Percentiles rank a stretch among this genome's conserved stretches.
phyloP scores from a whole-genome alignment of 768 basidiomycete species.

The Chalciporus chontae region DNA sequence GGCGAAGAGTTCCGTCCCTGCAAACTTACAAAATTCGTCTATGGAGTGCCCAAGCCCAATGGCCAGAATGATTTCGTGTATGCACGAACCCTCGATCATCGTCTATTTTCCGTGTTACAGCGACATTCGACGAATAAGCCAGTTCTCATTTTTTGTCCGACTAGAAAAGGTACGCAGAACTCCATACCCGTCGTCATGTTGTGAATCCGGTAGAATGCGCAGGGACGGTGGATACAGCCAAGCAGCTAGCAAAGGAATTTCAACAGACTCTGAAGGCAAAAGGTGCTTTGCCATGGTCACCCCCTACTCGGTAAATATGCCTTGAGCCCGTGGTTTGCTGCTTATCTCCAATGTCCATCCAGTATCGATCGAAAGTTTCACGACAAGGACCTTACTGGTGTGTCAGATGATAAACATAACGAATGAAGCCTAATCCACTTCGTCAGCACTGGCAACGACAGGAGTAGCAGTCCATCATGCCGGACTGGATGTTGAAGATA shows the following conservation, averaged over 20 bases:
- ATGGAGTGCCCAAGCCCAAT: conserved; percentile 60
- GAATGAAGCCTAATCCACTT: conserved; percentile 4
- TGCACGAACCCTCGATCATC: conserved; percentile 63
- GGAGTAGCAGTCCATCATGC: conserved; percentile 95
- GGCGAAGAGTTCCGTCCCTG: conserved; percentile 92
- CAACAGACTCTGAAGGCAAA: conserved; percentile 48
- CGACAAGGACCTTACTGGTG: conserved; percentile 61
- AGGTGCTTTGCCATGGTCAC: conserved; percentile 63
- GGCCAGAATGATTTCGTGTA: conserved; percentile 80
- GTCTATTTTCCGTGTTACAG: conserved; percentile 69
- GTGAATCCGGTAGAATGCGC: not conserved
- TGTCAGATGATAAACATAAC: not conserved
- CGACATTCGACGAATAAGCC: conserved; percentile 77
- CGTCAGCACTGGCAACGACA: conserved; percentile 53
- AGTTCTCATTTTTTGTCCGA: conserved; percentile 83
- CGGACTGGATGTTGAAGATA: conserved; percentile 72
- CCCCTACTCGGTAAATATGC: conserved; percentile 45
- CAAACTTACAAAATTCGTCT: conserved; percentile 67
- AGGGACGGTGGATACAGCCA: conserved; percentile 69
- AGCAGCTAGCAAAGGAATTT: conserved; percentile 73
- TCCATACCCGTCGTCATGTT: not conserved
- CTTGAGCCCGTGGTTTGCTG: not conserved
- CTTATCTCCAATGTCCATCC: conserved; percentile 5
- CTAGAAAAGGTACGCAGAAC: conserved; percentile 64
- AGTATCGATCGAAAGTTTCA: conserved; percentile 58